Percentiles rank a stretch among this genome's conserved stretches.
Conservation (phyloP, 805 yeast species). For the Yarrowia keelungensis region DNA sequence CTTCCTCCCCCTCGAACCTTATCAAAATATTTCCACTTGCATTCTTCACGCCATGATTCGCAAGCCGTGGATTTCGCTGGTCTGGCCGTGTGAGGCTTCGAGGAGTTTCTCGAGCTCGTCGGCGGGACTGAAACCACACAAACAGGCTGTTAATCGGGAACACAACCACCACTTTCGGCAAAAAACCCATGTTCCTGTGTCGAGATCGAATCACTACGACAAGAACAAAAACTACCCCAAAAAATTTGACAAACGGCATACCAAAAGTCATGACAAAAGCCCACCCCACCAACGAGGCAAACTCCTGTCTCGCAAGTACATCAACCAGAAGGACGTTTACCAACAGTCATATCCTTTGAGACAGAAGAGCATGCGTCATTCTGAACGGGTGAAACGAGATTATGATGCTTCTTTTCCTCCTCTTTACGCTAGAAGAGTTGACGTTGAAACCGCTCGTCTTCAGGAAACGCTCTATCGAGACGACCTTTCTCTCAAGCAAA, state of each 20-base stretch:
- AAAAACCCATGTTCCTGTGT: not conserved
- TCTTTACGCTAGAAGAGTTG: constrained; percentile 22
- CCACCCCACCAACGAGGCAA: no score
- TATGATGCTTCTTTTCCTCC: constrained; percentile 20
- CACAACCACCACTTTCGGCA: no score
- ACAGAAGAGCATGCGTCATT: not conserved
- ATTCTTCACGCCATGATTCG: no score
- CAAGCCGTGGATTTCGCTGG: no score
- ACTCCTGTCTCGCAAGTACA: not conserved
- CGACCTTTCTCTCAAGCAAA: constrained; percentile 7
- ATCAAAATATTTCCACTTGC: no score
- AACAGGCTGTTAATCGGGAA: no score
- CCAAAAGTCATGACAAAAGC: no score
- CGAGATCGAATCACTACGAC: not conserved
- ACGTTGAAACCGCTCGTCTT: not conserved
- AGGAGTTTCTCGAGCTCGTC: no score
- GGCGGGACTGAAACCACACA: no score
- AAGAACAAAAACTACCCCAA: not conserved
- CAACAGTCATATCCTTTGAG: not conserved
- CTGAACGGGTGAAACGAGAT: constrained; percentile 2
- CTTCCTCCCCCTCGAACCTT: no score
- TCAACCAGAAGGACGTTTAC: constrained; percentile 14
- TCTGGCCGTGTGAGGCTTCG: no score
- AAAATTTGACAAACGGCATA: no score
- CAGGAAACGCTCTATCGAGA: constrained; percentile 16